phyloP scores from a whole-genome alignment of 805 yeast species.

The Torulaspora quercuum region DNA sequence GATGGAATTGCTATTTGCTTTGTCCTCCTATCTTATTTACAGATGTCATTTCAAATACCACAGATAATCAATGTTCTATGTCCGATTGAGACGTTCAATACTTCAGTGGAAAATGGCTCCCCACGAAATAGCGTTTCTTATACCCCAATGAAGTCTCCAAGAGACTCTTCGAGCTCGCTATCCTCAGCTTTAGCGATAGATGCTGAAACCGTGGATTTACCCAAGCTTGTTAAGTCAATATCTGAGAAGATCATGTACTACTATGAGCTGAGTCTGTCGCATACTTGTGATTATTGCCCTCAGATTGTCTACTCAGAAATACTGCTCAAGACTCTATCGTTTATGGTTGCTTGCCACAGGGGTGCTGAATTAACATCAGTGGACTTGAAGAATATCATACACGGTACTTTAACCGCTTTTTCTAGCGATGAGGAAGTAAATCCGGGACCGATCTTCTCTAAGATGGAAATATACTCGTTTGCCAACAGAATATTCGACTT shows the following conservation, averaged over 20 bases:
- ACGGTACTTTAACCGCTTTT: conserved; percentile 30
- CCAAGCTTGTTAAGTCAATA: conserved; percentile 40
- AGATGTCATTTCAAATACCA: conserved; percentile 31
- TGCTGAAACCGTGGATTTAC: conserved; percentile 27
- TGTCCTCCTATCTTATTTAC: conserved; percentile 55
- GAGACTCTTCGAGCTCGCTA: conserved; percentile 42
- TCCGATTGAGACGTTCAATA: conserved; percentile 29
- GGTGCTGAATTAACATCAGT: conserved; percentile 47
- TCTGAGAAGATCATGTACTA: conserved; percentile 41
- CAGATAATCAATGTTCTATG: conserved; percentile 35
- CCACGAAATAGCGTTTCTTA: conserved; percentile 28
- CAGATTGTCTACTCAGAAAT: conserved; percentile 74
- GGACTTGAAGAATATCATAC: conserved; percentile 46
- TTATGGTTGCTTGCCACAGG: conserved; percentile 51
- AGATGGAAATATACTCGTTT: conserved; percentile 46
- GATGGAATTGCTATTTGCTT: conserved; percentile 74
- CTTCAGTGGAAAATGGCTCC: conserved; percentile 7
- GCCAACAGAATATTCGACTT: conserved; percentile 47
- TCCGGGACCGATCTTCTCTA: conserved; percentile 28
- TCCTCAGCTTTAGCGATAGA: conserved; percentile 22
- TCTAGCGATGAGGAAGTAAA: neutral
- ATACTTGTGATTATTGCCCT: conserved; percentile 74
- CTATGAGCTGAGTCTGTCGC: conserved; percentile 51
- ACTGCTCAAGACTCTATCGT: conserved; percentile 57
- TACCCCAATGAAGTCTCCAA: conserved; percentile 45